Percentiles rank a stretch among this genome's conserved stretches.
These are phyloP conservation scores for Thelonectria rubi DNA, from an alignment of 2,329 filamentous ascomycete genomes.

Conservation along the genomic window DNA sequence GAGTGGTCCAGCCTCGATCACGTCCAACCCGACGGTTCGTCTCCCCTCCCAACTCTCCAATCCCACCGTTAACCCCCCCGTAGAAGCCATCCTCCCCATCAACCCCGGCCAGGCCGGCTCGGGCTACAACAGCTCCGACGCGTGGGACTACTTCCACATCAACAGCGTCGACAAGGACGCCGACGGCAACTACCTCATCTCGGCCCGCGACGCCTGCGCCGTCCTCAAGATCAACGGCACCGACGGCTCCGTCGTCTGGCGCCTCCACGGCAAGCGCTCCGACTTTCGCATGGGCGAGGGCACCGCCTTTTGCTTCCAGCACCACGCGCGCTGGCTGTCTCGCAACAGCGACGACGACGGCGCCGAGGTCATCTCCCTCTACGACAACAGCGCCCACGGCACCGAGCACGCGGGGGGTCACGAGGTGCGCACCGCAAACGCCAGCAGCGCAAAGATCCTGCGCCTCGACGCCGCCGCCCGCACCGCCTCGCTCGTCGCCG, in stretches of 20 bases:
- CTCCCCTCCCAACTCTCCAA: neutral
- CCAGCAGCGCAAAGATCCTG: constrained; percentile 59
- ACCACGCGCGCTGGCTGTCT: constrained; percentile 59
- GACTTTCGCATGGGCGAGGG: constrained; percentile 48
- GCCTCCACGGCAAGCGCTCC: constrained; percentile 58
- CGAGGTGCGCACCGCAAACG: constrained; percentile 36
- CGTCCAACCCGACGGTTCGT: constrained; percentile 38
- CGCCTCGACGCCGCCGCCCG: constrained; percentile 55
- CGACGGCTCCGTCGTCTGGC: constrained; percentile 62
- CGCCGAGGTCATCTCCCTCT: constrained; percentile 61
- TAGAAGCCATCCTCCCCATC: constrained; percentile 57
- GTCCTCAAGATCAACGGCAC: constrained; percentile 68
- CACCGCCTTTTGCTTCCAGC: constrained; percentile 60
- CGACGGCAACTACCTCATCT: constrained; percentile 63
- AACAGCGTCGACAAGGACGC: constrained; percentile 63
- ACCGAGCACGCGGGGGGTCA: constrained; percentile 50
- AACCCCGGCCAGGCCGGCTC: constrained; percentile 53
- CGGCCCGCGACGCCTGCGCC: constrained; percentile 57
- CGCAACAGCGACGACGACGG: constrained; percentile 51
- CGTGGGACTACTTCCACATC: constrained; percentile 67
- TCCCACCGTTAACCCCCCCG: constrained; percentile 1
- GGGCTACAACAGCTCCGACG: constrained; percentile 43
- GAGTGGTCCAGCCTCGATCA: constrained; percentile 51
- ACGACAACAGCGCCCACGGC: constrained; percentile 62
- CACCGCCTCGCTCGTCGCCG: constrained; percentile 57